Percentiles rank a stretch among this genome's conserved stretches.
Evolutionary conservation across 805 yeast species (phyloP).

Genomic region (Candida coquimbonensis): DNA sequence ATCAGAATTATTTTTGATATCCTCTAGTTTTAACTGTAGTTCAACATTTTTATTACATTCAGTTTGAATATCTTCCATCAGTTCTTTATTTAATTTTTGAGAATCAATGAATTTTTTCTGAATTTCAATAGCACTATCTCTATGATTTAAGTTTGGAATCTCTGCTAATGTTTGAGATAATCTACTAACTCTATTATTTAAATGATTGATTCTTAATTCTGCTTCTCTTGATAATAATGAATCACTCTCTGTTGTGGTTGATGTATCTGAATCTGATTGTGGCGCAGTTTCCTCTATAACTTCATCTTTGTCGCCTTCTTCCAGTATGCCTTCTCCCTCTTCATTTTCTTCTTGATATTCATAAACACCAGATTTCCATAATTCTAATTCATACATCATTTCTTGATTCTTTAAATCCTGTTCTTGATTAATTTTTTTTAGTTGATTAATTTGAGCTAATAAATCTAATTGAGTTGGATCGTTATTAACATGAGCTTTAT

Average conservation of each 20-base stretch:
- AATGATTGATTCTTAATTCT: background rate
- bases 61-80: constrained; percentile 20
- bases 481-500: constrained; percentile 52
- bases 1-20: constrained; percentile 33
- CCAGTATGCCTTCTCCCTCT: background rate
- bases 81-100: constrained; percentile 12
- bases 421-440: constrained; percentile 14
- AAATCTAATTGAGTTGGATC: constrained; percentile 21
- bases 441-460: constrained; percentile 16
- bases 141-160: constrained; percentile 7
- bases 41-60: constrained; percentile 27
- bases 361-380: constrained; percentile 18
- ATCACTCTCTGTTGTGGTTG: background rate
- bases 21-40: constrained; percentile 37
- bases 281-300: background rate
- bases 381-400: constrained; percentile 17
- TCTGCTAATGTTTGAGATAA: constrained; percentile 11
- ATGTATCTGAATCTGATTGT: background rate
- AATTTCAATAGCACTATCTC: background rate
- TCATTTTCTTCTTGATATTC: constrained; percentile 1
- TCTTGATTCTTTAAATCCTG: constrained; percentile 12
- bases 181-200: constrained; percentile 10
- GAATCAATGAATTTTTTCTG: constrained; percentile 13
- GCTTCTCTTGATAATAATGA: background rate
- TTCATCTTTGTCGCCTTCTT: too few relatives aligned